phyloP scores from a whole-genome alignment of 495 filamentous ascomycete genomes.

The Clavariopsis aquatica region DNA sequence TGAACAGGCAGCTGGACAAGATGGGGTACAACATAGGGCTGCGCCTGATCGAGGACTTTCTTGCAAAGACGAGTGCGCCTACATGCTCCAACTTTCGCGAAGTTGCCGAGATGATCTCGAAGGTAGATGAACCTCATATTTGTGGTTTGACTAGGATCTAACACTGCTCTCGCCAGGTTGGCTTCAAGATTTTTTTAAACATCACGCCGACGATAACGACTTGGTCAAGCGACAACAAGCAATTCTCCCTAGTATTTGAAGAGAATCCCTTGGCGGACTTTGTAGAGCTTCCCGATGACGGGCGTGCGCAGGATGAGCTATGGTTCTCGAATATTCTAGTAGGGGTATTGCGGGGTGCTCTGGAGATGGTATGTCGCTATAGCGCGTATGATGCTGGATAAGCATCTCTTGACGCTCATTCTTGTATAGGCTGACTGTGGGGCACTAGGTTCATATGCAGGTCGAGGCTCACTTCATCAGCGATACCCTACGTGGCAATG shows the following conservation, averaged over 20 bases:
- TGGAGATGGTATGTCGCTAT: slow-evolving; percentile 77
- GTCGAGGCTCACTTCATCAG: slow-evolving; percentile 96
- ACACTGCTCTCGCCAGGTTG: slow-evolving; percentile 61
- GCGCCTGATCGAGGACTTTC: slow-evolving; percentile 94
- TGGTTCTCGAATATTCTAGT: slow-evolving; percentile 99
- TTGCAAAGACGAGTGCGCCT: slow-evolving; percentile 87
- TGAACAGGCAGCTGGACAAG: slow-evolving; percentile 95
- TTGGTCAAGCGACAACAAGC: slow-evolving; percentile 93
- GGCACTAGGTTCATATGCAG: slow-evolving; percentile 86
- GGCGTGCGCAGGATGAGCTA: slow-evolving; percentile 89
- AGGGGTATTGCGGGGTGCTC: slow-evolving; percentile 81
- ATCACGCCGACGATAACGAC: slow-evolving; percentile 94
- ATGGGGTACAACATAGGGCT: slow-evolving; percentile 99
- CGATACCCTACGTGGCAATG: slow-evolving; percentile 89
- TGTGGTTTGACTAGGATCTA: not conserved
- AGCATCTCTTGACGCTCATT: not conserved
- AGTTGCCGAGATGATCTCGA: slow-evolving; percentile 94
- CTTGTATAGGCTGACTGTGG: not conserved
- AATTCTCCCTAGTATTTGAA: slow-evolving; percentile 93
- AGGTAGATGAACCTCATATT: slow-evolving; percentile 54
- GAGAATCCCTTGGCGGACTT: slow-evolving; percentile 97
- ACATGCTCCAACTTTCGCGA: slow-evolving; percentile 91
- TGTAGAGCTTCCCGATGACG: slow-evolving; percentile 95
- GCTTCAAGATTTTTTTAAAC: slow-evolving; percentile 98
- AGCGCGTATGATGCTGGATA: not conserved